A percentile compares a stretch with the other conserved stretches of the same genome.
phyloP scores from a whole-genome alignment of 129 eudicot species.

The Saussurea involucrata region DNA sequence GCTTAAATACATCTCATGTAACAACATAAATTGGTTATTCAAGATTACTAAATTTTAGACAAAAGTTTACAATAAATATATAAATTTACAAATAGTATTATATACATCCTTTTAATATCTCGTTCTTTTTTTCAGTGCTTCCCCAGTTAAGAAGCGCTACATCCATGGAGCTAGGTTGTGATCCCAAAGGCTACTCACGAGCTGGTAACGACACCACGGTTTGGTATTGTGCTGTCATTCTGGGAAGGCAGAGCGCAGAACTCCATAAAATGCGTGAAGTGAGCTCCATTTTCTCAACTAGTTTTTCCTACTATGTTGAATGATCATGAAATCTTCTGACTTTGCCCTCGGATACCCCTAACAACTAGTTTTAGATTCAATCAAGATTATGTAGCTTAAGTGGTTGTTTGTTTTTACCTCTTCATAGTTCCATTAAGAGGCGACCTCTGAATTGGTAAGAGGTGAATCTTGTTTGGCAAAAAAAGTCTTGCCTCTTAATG shows the following conservation, averaged over 20 bases:
- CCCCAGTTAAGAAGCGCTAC: conserved; percentile 89
- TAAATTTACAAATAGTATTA: too few relatives aligned
- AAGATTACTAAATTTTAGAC: background rate
- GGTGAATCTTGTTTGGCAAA: too few relatives aligned
- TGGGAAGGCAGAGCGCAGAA: conserved; percentile 85
- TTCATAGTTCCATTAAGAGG: too few relatives aligned
- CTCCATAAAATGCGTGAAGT: conserved; percentile 88
- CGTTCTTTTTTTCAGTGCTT: conserved; percentile 58
- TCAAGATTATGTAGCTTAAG: background rate
- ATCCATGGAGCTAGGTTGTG: conserved; percentile 87
- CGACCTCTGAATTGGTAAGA: too few relatives aligned
- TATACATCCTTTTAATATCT: conserved; percentile 14
- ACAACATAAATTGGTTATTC: background rate
- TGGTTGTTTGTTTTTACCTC: too few relatives aligned
- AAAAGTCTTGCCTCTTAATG: too few relatives aligned
- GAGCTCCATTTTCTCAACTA: conserved; percentile 23
- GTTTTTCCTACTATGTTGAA: background rate
- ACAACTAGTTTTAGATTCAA: background rate
- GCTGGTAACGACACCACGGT: conserved; percentile 61
- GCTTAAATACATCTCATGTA: background rate
- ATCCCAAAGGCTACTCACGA: conserved; percentile 83
- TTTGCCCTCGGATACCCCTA: background rate
- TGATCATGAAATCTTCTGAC: background rate
- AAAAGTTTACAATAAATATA: background rate
- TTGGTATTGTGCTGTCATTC: conserved; percentile 93